Evolutionary conservation across 169 alveolate species (phyloP).

Genomic region (Babesia gibsoni): DNA sequence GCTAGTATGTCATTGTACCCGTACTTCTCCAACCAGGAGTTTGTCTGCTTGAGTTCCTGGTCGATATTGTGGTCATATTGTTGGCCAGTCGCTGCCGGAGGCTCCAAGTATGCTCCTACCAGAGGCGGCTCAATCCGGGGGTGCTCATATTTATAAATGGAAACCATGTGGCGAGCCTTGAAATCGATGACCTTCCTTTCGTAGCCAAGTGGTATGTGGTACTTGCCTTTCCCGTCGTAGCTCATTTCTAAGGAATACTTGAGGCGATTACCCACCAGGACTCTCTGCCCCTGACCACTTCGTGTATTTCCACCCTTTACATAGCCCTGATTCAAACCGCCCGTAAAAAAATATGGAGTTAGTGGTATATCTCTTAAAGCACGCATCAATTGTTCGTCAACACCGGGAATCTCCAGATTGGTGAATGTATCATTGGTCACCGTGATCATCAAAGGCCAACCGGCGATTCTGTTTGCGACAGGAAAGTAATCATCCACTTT

Average conservation of each 20-base stretch:
- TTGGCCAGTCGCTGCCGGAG: not conserved
- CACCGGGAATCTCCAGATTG: conserved; percentile 41
- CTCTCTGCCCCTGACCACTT: not conserved
- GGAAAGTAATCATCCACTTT: not conserved
- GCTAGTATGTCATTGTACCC: conserved; percentile 20
- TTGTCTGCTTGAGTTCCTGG: conserved; percentile 17
- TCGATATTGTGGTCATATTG: conserved; percentile 1
- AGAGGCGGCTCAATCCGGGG: conserved; percentile 19
- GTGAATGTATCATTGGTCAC: conserved; percentile 50
- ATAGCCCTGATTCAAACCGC: not conserved
- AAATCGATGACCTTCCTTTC: conserved; percentile 29
- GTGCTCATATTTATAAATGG: not conserved
- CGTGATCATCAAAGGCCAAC: conserved; percentile 31
- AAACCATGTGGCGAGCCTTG: conserved; percentile 28
- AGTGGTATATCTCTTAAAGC: conserved; percentile 27
- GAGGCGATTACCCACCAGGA: conserved; percentile 23
- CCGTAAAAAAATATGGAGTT: conserved; percentile 21
- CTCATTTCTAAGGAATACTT: conserved; percentile 6
- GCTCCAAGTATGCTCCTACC: conserved; percentile 8
- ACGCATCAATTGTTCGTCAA: conserved; percentile 20
- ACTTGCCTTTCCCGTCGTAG: not conserved
- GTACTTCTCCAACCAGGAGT: conserved; percentile 17
- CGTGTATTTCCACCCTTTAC: not conserved
- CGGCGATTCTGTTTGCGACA: not conserved
- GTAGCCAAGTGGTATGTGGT: conserved; percentile 37